Evolutionary conservation across 2,329 filamentous ascomycete genomes (phyloP), one percentile per base, ranked within the genome.

Genomic region (Tothia fuscella): DNA sequence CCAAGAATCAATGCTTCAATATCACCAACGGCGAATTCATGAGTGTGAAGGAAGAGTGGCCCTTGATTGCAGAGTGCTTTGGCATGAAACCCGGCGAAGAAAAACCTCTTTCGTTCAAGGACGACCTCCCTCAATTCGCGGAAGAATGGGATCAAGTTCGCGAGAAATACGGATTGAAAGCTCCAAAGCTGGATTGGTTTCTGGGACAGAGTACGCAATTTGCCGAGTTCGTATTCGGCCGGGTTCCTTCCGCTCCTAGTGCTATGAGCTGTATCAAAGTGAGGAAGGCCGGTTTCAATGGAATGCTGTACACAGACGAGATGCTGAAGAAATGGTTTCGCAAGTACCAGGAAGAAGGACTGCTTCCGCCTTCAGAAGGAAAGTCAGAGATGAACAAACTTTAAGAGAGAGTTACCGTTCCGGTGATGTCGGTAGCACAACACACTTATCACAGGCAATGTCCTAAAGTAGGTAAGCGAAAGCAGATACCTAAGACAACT

Each of bases 261-360:
- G 13, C 37, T 12, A 40, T 40, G 37, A 40, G 37, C 19, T 40
- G 37, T 20, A 38, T 40, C 12, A 40, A 40, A 21, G 37, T 34
- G 5, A 6, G 24, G 6, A 37, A 25, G 6, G 13, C 13, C 7
- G 37, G 37, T 6, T 40, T 40, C 24, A 6, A 35, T 9, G 20
- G 12, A 6, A 6, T 5, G 7, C 12, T 40, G 13, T 40, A 40
- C 28, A 31, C 37, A 20, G 37, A 40, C 21, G 37, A 40, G 9
- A 40, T 40, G 37, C 10, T 40, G 10, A 10, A 14, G 6, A 40
- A 40, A 34, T 40, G 37, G 37, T 40, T 40, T 20, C n/a, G 34
- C 9, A 16, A 10, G 19, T 40, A 40, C 19, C 20, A 35, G 24
- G 37, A 40, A 9, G 37, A 40, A 14, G 28, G 12, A 33, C 24